phyloP scores from a whole-genome alignment of 352 stramenopile genomes.

The Phytophthora citrophthora region DNA sequence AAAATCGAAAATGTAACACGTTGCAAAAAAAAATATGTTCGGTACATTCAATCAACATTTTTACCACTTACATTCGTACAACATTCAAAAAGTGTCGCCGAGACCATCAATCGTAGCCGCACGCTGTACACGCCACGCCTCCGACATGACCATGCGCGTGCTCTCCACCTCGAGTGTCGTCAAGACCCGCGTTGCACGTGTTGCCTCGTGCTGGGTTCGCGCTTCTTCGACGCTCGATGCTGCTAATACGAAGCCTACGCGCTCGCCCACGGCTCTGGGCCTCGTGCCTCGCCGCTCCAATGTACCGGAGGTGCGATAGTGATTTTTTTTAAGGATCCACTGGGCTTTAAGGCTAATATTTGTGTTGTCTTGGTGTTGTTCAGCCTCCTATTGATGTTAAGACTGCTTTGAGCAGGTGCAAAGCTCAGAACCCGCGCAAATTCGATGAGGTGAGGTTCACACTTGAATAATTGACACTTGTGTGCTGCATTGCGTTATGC shows the following conservation, averaged over 20 bases:
- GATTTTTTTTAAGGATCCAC: constrained; percentile 1
- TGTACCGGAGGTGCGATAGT: constrained; percentile 49
- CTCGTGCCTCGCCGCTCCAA: constrained; percentile 66
- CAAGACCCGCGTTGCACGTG: constrained; percentile 39
- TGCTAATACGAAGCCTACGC: constrained; percentile 25
- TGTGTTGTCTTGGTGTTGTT: constrained; percentile 5
- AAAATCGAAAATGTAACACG: constrained; percentile 18
- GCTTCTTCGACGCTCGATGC: constrained; percentile 48
- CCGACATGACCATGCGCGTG: constrained; percentile 50
- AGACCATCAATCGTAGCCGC: constrained; percentile 38
- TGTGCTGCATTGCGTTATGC: background rate
- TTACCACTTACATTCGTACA: constrained; percentile 6
- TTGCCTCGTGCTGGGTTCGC: constrained; percentile 50
- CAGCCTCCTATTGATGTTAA: constrained; percentile 70
- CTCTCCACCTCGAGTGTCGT: constrained; percentile 38
- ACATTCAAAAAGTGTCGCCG: constrained; percentile 5
- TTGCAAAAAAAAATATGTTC: constrained; percentile 15
- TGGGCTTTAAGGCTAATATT: constrained; percentile 6
- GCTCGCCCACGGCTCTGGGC: constrained; percentile 71
- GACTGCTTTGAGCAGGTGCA: constrained; percentile 61
- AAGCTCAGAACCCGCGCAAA: constrained; percentile 69
- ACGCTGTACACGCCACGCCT: constrained; percentile 16
- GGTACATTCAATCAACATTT: constrained; percentile 17
- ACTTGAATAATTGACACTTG: background rate
- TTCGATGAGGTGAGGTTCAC: constrained; percentile 78